Evolutionary conservation across 73 alveolate species (phyloP), one percentile per base, ranked within the genome.

Genomic region (Paraurostyla sp.): DNA sequence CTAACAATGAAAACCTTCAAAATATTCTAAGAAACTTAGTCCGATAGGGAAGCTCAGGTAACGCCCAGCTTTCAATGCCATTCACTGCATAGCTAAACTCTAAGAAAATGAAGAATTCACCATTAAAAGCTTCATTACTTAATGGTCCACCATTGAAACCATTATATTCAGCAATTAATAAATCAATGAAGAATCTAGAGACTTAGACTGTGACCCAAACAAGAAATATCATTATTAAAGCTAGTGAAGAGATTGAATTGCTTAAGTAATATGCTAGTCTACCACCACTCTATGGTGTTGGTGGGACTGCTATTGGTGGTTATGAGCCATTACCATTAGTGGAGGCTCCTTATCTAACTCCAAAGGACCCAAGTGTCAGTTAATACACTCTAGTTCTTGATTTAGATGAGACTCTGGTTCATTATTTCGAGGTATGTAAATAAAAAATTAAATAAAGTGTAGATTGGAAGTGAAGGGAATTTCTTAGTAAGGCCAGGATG

Each of bases 341-440:
- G 0, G 88, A 89, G 13, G 85, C 97, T 0, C 99, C 99, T 3
- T 96, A 87, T 71, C 81, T 96, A 46, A 92, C 94, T 0, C 88
- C 92, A 0, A 85, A 88, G 60, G 89, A 89, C 48, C 80, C 85
- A 0, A 73, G 46, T 13, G 82, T 80, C n/a, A n/a, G n/a, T n/a
- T n/a, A n/a, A n/a, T 98, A 96, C 89, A 94, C 99, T 84, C 81
- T 98, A 40, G 99, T 97, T 0, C 91, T 97, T 54, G 99, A 98
- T 92, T 87, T 98, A 65, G 99, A 98, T 87, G 99, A 98, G 91
- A 98, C 99, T 38, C 76, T 98, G 71, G 99, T 97, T 16, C 99
- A 98, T 90, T 98, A 93, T 91, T 94, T 91, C 60, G 98, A 98
- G 71, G 96, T 93, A 75, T 11, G 36, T 23, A 27, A 35, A 69